Base-by-base conservation (phyloP, 106 monocot species). In the Allium fistulosum region DNA sequence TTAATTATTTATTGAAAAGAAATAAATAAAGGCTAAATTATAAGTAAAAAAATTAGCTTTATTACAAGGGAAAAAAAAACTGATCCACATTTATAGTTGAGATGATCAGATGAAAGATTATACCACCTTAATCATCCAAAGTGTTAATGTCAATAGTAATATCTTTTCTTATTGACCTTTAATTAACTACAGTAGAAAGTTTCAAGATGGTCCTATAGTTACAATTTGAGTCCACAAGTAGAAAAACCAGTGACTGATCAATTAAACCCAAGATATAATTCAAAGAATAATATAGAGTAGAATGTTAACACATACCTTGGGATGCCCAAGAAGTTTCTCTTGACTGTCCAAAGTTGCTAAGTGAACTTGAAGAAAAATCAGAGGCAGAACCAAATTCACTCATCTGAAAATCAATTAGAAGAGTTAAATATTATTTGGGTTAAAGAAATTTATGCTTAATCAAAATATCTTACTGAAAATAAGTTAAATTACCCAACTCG, bases 291-390 rank as follows among this genome's bases (percentile, higher is more conserved):
- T 37, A 37, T 37, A 37, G 37, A 37, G 37, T 37, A 37, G 9
- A 28, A 53, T 8, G 15, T 55, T 55, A 9, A 11, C 56, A 59
- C 17, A 57, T 82, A 71, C 91, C 91, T 81, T 76, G 79, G 62
- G 86, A 87, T 64, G 79, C 81, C 91, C 91, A 91, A 37, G 91
- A 87, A 28, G 71, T 74, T 49, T 85, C 80, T 50, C 75, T 77
- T 15, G 91, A 81, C 71, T 68, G 72, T 11, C 63, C 86, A 65
- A 75, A 78, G 63, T 72, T 77, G 62, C 74, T 75, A 11, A 83
- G 63, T 17, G 80, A 76, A 12, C 52, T 55, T 62, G 82, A 66
- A 16, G 87, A 77, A 55, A 85, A 85, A 74, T 83, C 88, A 18
- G 82, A 76, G n/a, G 80, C 18, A 17, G 88, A 74, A 59, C 78